Evolutionary conservation across 176 grass and related monocot species (phyloP).

Genomic region (Triticum turgidum): DNA sequence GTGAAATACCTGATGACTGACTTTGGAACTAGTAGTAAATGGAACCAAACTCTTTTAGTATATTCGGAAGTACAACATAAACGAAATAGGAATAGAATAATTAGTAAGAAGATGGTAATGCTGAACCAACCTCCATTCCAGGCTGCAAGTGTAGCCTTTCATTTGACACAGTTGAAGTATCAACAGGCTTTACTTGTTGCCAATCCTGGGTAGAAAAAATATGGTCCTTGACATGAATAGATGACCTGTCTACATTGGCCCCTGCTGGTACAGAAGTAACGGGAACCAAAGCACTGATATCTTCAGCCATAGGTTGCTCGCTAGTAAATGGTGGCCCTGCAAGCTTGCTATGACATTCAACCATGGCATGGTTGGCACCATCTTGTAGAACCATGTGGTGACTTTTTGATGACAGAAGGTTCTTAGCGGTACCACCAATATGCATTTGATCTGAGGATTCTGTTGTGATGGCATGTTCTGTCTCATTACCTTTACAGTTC

Average conservation of each 20-base stretch:
- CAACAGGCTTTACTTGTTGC: slow-evolving; percentile 32
- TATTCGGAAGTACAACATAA: neutral
- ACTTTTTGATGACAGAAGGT: slow-evolving; percentile 20
- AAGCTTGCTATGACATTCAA: slow-evolving; percentile 20
- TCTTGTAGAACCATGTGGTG: slow-evolving; percentile 22
- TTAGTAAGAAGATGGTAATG: slow-evolving; percentile 6
- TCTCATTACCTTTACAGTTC: slow-evolving; percentile 26
- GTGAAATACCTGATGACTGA: neutral
- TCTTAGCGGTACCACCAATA: slow-evolving; percentile 28
- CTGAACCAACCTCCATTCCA: slow-evolving; percentile 41
- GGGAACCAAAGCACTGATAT: slow-evolving; percentile 34
- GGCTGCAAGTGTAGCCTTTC: slow-evolving; percentile 25
- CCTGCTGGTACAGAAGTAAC: slow-evolving; percentile 17
- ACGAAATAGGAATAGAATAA: slow-evolving; percentile 3
- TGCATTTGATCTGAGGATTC: slow-evolving; percentile 18
- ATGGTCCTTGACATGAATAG: slow-evolving; percentile 24
- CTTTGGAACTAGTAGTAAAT: neutral
- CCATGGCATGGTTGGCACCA: slow-evolving; percentile 22
- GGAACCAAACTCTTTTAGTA: neutral
- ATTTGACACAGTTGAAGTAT: slow-evolving; percentile 39
- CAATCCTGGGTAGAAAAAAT: neutral
- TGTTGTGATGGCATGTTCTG: slow-evolving; percentile 18
- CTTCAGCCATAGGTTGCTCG: slow-evolving; percentile 25
- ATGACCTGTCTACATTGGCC: neutral
- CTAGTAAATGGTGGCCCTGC: slow-evolving; percentile 28